phyloP scores from a whole-genome alignment of 2,329 filamentous ascomycete species.

The Curvularia sp. region DNA sequence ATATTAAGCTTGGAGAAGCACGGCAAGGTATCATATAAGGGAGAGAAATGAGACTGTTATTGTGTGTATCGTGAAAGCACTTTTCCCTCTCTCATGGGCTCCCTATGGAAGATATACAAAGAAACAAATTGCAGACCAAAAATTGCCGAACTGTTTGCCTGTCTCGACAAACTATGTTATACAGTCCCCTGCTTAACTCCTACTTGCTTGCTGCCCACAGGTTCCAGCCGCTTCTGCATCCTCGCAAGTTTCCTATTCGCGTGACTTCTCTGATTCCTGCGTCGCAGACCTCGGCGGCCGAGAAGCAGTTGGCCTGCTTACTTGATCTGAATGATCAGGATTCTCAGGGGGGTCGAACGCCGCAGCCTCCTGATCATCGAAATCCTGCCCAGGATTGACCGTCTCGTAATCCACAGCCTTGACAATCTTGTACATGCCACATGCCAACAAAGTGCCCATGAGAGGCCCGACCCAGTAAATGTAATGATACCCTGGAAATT shows the following conservation, averaged over 20 bases:
- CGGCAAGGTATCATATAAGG: constrained; percentile 33
- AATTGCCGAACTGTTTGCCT: background rate
- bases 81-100: background rate
- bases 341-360: constrained; percentile 42
- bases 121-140: background rate
- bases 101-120: background rate
- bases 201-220: background rate
- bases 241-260: background rate
- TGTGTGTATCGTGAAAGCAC: constrained; percentile 27
- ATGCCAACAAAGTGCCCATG: constrained; percentile 49
- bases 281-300: constrained; percentile 22
- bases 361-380: constrained; percentile 48
- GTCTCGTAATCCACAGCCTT: constrained; percentile 53
- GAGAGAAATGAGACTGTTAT: constrained; percentile 44
- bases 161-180: background rate
- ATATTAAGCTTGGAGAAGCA: constrained; percentile 35
- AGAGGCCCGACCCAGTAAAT: constrained; percentile 54
- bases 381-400: constrained; percentile 53
- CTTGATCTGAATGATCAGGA: constrained; percentile 34
- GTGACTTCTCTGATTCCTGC: constrained; percentile 14
- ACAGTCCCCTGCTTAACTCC: background rate
- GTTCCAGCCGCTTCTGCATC: background rate
- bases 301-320: constrained; percentile 43
- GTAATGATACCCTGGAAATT: constrained; percentile 53
- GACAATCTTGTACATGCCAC: constrained; percentile 51